Conservation (phyloP, 192 early-diverging fungal species). For the Podila verticillata region DNA sequence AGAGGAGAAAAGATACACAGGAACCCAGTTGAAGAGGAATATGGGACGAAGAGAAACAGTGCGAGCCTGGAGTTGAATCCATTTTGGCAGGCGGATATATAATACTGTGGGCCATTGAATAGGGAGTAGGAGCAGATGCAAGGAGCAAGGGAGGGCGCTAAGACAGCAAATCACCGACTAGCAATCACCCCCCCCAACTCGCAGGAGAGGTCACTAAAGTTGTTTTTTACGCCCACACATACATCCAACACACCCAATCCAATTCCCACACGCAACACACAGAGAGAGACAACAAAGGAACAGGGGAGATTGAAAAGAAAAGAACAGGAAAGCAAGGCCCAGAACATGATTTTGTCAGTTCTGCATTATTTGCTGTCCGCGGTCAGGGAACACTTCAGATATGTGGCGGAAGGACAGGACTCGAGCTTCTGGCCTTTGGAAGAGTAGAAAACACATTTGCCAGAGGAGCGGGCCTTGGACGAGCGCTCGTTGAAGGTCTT, state of each 20-base stretch:
- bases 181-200: no score
- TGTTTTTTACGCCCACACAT: conserved; percentile 1
- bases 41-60: no score
- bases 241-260: background rate
- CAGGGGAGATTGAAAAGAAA: background rate
- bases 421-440: conserved; percentile 53
- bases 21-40: conserved; percentile 4
- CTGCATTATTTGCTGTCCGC: conserved; percentile 23
- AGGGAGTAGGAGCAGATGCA: no score
- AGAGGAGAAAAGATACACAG: conserved; percentile 12
- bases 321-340: conserved; percentile 14
- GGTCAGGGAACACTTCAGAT: conserved; percentile 47
- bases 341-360: no score
- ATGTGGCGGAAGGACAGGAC: conserved; percentile 49
- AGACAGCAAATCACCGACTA: background rate
- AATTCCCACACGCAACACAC: background rate
- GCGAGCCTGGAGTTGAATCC: no score
- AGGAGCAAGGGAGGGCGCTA: background rate
- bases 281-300: background rate
- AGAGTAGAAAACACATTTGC: conserved; percentile 73
- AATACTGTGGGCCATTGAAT: no score
- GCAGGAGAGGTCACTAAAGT: background rate
- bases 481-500: conserved; percentile 88
- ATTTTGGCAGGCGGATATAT: no score
- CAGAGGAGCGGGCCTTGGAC: conserved; percentile 68